Base-by-base conservation (phyloP, 2,329 filamentous ascomycete genomes). In the Alternaria ethzedia region DNA sequence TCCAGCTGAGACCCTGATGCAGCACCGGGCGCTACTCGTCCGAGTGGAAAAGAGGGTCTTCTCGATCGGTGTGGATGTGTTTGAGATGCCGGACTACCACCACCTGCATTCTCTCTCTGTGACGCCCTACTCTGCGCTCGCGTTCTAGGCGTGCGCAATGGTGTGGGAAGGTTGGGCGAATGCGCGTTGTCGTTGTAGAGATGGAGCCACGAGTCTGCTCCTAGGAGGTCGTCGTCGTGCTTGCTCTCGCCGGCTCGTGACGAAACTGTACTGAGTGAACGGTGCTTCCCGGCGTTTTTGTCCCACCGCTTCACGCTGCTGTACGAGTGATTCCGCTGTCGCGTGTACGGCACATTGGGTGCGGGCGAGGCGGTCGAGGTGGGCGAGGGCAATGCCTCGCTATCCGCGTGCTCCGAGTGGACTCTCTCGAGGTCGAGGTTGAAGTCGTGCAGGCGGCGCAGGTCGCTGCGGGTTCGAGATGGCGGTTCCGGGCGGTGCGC, bases 1-100 rank as follows among this genome's bases (percentile, higher is more conserved):
- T 72, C 67, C 20, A 70, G 49, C 15, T 70, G 67, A 1, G 72
- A 70, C 2, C 45, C 70, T 5, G 71, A 69, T 11, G 54, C 59
- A 21, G 46, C 54, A 2, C 63, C 54, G 17, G 51, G 55, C 12
- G 17, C 23, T 26, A 41, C 60, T 54, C 44, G 54, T 26, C 55
- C 62, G 8, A 54, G 49, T 12, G 50, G 61, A 11, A 56, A 55
- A 15, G 66, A 69, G 10, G 51, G 60, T 21, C 59, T 49, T 54
- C 60, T 61, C 20, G 70, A 62, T n/a, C 61, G 67, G 17, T 54
- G 49, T 3, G 21, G 49, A 30, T 21, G 63, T 17, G 54, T 56
- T n/a, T 59, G 65, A 4, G 65, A 61, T 51, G 54, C 55, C 15
- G 54, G 51, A 28, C 32, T 43, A 45, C 17, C 62, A 6, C 28